Percentiles rank a stretch among this genome's conserved stretches.
Conservation (phyloP, 1,284 basidiomycete genomes). For the Malassezia yamatoensis region DNA sequence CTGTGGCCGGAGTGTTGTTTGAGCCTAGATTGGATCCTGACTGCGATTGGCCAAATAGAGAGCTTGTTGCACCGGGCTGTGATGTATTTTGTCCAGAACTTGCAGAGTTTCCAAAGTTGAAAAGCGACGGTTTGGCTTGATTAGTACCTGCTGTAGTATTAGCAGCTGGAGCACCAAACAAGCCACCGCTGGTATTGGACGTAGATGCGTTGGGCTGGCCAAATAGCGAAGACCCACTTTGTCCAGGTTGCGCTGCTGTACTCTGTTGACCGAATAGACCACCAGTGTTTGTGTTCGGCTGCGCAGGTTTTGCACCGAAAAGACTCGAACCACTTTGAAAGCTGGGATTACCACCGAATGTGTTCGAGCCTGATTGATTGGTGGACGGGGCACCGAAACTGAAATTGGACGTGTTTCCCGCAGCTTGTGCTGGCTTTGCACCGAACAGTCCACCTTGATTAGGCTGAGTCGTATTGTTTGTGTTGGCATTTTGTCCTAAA, state of each 20-base stretch:
- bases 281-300: conserved; percentile 36
- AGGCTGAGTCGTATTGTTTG: conserved; percentile 29
- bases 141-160: conserved; percentile 20
- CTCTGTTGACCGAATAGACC: conserved; percentile 44
- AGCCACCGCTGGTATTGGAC: conserved; percentile 20
- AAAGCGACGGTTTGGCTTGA: conserved; percentile 8
- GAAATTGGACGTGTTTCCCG: conserved; percentile 10
- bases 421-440: conserved; percentile 26
- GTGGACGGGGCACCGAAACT: conserved; percentile 12
- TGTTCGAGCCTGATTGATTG: conserved; percentile 18
- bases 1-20: too few species aligned
- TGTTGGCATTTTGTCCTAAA: conserved; percentile 11
- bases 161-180: conserved; percentile 23
- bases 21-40: background rate
- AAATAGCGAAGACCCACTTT: conserved; percentile 41
- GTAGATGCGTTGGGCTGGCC: conserved; percentile 35
- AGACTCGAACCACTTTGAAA: conserved; percentile 22
- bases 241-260: conserved; percentile 15
- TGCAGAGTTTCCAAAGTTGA: conserved; percentile 31
- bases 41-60: conserved; percentile 44
- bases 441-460: conserved; percentile 43
- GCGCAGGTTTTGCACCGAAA: conserved; percentile 40
- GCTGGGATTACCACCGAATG: conserved; percentile 11
- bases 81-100: conserved; percentile 16
- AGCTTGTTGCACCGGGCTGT: conserved; percentile 33